Base-by-base conservation (phyloP, 129 eudicot genomes). In the Flaveria trinervia region DNA sequence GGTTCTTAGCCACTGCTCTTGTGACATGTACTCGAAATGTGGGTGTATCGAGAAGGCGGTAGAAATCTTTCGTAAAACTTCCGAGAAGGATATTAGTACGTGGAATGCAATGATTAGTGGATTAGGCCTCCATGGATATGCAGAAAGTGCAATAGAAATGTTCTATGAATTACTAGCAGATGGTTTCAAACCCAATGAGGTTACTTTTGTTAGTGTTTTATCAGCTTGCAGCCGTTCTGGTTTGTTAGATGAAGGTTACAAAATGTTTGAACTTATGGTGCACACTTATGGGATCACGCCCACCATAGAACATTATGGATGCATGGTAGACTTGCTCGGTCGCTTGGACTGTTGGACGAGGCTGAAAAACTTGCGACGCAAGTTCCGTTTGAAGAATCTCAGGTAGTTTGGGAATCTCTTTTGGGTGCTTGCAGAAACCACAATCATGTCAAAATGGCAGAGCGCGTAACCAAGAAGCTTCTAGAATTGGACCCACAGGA, bases 311-410 rank as follows among this genome's bases (percentile, higher is more conserved):
- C 89, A 86, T 79, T 83, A 83, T 30, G 86, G 87, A 13, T 86
- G 87, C 48, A 79, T 86, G 82, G 90, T 86, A 3, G 90, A 86
- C 44, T 77, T 86, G 60, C 79, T 86, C 62, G 87, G 90, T 54
- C 83, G 83, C 57, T 78, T 39, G 90, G 90, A 15, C 55, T 80
- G 83, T 66, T 86, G 50, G 64, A 77, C 15, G 85, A 83, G 82
- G 90, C 85, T 39, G 79, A 83, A 72, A 68, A 41, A 46, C 72
- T 86, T 71, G 83, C 86, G 0, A 74, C 43, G n/a, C 61, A 76
- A 46, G 76, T 81, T 68, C 73, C 82, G 4, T 36, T 52, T 17
- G 41, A 83, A 73, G 81, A 86, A 65, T 46, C 81, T 64, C 75
- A 49, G 57, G 77, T 80, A 5, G 49, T 83, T 54, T 86, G 85